Evolutionary conservation across 768 basidiomycete species (phyloP).

Genomic region (Tylopilus felleus): DNA sequence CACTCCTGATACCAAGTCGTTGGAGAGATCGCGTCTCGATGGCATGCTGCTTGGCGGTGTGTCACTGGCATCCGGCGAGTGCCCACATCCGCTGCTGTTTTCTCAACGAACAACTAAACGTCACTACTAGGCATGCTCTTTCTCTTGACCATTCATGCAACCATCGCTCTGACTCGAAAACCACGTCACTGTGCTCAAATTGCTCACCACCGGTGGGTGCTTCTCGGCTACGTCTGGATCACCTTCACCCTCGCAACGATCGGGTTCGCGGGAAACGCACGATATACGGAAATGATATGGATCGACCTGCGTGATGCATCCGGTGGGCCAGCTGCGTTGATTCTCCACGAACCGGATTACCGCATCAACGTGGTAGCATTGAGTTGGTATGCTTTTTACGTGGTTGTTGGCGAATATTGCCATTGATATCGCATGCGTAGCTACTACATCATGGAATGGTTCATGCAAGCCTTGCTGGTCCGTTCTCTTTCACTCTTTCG

Average conservation of each 20-base stretch:
- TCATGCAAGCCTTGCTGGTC: conserved; percentile 27
- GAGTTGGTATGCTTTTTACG: conserved; percentile 12
- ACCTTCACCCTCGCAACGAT: conserved; percentile 29
- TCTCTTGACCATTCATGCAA: conserved; percentile 21
- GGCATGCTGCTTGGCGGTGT: conserved; percentile 20
- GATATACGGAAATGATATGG: conserved; percentile 32
- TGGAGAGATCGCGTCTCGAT: conserved; percentile 26
- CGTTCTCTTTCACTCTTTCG: not conserved
- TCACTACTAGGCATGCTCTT: conserved; percentile 19
- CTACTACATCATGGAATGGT: conserved; percentile 30
- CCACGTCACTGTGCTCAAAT: not conserved
- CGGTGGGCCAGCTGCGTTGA: conserved; percentile 14
- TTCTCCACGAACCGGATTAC: conserved; percentile 11
- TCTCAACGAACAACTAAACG: not conserved
- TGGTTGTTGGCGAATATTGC: not conserved
- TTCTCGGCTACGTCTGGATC: conserved; percentile 23
- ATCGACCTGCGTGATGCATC: conserved; percentile 26
- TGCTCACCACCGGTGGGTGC: not conserved
- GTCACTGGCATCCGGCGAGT: conserved; percentile 26
- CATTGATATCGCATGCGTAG: conserved; percentile 1
- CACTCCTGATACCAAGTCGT: conserved; percentile 21
- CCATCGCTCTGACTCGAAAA: conserved; percentile 1
- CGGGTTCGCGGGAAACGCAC: conserved; percentile 22
- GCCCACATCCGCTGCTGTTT: not conserved
- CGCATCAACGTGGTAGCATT: conserved; percentile 21